Evolutionary conservation across 306 rosid species (phyloP).

Genomic region (Cyamopsis tetragonoloba): DNA sequence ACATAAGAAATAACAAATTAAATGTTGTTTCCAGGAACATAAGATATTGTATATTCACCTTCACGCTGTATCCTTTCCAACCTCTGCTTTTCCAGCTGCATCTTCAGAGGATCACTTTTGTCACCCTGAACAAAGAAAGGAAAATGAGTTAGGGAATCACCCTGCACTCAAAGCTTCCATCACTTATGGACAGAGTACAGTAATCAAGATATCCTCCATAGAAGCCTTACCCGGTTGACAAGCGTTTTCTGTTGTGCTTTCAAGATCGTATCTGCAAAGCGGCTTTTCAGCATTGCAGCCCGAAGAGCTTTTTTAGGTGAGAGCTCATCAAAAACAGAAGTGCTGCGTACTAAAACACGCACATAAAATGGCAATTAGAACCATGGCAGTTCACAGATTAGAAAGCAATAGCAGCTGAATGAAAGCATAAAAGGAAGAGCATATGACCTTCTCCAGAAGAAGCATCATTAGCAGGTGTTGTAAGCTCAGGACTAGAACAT

Average conservation of each 20-base stretch:
- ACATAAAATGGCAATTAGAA: neutral
- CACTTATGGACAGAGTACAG: neutral
- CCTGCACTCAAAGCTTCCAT: neutral
- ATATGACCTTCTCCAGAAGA: conserved; percentile 63
- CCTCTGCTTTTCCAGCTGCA: conserved; percentile 67
- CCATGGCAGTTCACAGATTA: neutral
- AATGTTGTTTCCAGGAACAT: too few relatives aligned
- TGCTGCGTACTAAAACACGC: conserved; percentile 44
- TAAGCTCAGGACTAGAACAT: conserved; percentile 40
- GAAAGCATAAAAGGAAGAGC: conserved; percentile 16
- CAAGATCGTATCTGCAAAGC: conserved; percentile 90
- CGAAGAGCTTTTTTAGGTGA: conserved; percentile 94
- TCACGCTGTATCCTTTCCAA: conserved; percentile 68
- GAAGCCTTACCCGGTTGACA: conserved; percentile 54
- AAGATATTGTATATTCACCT: conserved; percentile 64
- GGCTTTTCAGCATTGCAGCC: conserved; percentile 78
- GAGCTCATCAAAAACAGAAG: conserved; percentile 47
- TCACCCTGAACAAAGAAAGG: conserved; percentile 46
- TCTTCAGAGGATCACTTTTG: conserved; percentile 51
- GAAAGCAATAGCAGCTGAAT: neutral
- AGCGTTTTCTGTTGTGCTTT: conserved; percentile 87
- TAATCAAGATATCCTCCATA: neutral
- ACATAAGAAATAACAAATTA: too few relatives aligned
- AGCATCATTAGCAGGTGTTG: conserved; percentile 38
- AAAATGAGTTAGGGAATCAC: neutral